A percentile compares a stretch with the other conserved stretches of the same genome.
Conservation (phyloP, 164 flowering plant genomes). For the Annona cherimola region DNA sequence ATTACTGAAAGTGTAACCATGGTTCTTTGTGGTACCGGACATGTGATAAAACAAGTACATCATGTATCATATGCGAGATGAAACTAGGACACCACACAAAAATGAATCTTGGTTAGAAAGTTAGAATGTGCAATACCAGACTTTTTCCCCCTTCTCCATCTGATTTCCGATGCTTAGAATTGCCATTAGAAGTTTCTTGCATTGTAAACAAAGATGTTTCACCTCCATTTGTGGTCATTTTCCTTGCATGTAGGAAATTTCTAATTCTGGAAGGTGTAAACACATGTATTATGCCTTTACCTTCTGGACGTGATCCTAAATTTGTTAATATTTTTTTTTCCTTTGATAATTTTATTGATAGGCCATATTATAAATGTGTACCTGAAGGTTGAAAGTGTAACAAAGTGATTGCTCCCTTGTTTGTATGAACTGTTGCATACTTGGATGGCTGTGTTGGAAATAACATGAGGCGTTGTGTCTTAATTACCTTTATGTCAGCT, state of each 20-base stretch:
- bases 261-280: not conserved
- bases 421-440: too few species aligned
- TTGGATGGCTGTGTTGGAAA: not conserved
- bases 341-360: too few species aligned
- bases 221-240: not conserved
- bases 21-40: not conserved
- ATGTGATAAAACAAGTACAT: not conserved
- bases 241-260: not conserved
- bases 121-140: too few species aligned
- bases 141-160: not conserved
- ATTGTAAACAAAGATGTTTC: not conserved
- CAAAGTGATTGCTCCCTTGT: too few species aligned
- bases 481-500: not conserved
- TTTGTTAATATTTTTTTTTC: too few species aligned
- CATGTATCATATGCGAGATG: too few species aligned
- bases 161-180: not conserved
- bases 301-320: not conserved
- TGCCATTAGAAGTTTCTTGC: not conserved
- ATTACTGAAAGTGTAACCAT: not conserved
- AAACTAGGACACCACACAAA: not conserved
- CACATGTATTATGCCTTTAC: not conserved
- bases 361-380: too few species aligned
- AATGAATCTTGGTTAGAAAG: not conserved
- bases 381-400: too few species aligned
- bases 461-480: not conserved